Conservation (phyloP, 208 protist genomes). For the Acanthamoeba rhysodes region DNA sequence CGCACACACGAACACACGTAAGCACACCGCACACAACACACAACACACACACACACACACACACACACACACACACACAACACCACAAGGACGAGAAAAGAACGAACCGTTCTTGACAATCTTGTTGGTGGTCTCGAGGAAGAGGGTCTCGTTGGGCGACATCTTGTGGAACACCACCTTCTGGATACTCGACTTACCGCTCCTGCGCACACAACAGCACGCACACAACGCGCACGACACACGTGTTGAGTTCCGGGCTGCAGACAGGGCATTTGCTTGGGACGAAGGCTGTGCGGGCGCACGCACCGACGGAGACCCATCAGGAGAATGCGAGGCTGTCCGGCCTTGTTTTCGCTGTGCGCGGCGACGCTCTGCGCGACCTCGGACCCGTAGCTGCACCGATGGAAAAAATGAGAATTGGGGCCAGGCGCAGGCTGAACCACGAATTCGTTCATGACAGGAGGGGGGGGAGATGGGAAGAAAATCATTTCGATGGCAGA, state of each 20-base stretch:
- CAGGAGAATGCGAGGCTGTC: conserved; percentile 88
- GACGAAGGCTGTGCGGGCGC: no score
- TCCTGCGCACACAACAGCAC: conserved; percentile 75
- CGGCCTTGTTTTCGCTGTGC: conserved; percentile 85
- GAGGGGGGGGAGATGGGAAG: background rate
- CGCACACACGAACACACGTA: background rate
- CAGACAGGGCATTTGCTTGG: background rate
- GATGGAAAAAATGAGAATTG: background rate
- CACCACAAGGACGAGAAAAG: background rate
- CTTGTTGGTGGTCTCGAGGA: conserved; percentile 93
- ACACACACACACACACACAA: background rate
- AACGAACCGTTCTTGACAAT: conserved; percentile 89
- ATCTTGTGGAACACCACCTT: conserved; percentile 96
- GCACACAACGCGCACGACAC: background rate
- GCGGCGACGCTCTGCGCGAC: background rate
- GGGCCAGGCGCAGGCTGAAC: background rate
- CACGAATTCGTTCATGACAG: no score
- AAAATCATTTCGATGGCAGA: background rate
- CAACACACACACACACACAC: background rate
- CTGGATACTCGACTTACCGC: conserved; percentile 94
- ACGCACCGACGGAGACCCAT: conserved; percentile 90
- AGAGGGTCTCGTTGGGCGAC: conserved; percentile 95
- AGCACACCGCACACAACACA: background rate
- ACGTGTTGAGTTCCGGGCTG: background rate
- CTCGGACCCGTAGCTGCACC: conserved; percentile 46